These are phyloP conservation scores for Cladophialophora carrionii DNA, from an alignment of 2,329 filamentous ascomycete species.

Conservation along the genomic window DNA sequence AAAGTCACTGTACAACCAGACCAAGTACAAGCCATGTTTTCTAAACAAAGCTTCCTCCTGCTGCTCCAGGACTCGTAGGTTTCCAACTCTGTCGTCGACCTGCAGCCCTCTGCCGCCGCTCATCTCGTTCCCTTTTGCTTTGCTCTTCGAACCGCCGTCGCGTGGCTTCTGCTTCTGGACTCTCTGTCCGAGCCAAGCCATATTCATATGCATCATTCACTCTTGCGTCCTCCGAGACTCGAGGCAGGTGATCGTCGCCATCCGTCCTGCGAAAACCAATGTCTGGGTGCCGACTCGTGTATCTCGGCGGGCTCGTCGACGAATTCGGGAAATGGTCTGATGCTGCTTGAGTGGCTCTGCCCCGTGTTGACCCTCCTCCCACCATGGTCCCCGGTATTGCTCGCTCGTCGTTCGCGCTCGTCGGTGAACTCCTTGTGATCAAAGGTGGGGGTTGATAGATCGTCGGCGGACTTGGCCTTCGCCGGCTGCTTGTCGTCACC, in stretches of 20 bases:
- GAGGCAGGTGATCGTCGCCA: slow-evolving; percentile 25
- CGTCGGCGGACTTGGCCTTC: slow-evolving; percentile 29
- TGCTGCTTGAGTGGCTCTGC: slow-evolving; percentile 31
- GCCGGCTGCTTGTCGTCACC: slow-evolving; percentile 22
- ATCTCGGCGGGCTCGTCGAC: slow-evolving; percentile 30
- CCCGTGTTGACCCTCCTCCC: slow-evolving; percentile 26
- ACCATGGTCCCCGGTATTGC: slow-evolving; percentile 24
- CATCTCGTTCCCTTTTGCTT: slow-evolving; percentile 36
- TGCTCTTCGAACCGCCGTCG: slow-evolving; percentile 35
- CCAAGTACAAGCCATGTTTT: slow-evolving; percentile 5
- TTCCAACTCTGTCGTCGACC: slow-evolving; percentile 33
- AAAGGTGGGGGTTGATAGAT: slow-evolving; percentile 22
- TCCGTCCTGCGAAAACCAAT: slow-evolving; percentile 19
- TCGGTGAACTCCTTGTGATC: slow-evolving; percentile 24
- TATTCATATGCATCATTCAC: slow-evolving; percentile 20
- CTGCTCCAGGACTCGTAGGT: slow-evolving; percentile 17
- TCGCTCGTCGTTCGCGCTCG: slow-evolving; percentile 7
- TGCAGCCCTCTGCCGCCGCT: slow-evolving; percentile 30
- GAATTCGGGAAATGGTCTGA: slow-evolving; percentile 36
- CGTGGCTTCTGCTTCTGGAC: slow-evolving; percentile 20
- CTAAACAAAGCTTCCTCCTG: slow-evolving; percentile 19
- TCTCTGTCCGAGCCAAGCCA: slow-evolving; percentile 8
- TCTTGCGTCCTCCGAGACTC: slow-evolving; percentile 22
- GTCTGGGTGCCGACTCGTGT: slow-evolving; percentile 16
- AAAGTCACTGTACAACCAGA: slow-evolving; percentile 16